Conservation (phyloP, 139 green algal species). For the Diplosphaera chodatii region DNA sequence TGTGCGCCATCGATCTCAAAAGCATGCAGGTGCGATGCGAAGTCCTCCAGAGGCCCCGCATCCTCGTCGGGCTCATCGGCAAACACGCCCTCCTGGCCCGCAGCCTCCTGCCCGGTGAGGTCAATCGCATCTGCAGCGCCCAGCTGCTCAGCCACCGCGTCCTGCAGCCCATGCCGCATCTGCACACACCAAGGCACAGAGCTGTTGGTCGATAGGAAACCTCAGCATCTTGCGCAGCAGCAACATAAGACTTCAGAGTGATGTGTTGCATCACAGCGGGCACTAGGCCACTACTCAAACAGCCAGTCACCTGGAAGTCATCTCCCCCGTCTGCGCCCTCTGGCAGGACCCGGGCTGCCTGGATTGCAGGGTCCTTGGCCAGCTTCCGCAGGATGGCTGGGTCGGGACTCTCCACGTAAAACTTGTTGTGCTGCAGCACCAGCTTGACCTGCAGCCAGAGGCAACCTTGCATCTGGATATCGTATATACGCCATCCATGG, state of each 20-base stretch:
- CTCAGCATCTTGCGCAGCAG: too few species aligned
- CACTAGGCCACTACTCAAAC: too few species aligned
- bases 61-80: constrained; percentile 20
- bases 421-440: constrained; percentile 91
- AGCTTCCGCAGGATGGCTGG: constrained; percentile 69
- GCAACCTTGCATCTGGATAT: too few species aligned
- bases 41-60: constrained; percentile 29
- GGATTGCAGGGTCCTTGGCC: constrained; percentile 20
- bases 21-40: constrained; percentile 48
- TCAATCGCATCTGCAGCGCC: neutral
- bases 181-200: too few species aligned
- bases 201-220: too few species aligned
- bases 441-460: constrained; percentile 94
- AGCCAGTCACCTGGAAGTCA: neutral
- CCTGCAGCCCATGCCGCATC: neutral
- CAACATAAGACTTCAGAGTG: too few species aligned
- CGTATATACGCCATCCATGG: too few species aligned
- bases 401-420: constrained; percentile 88
- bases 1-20: constrained; percentile 71
- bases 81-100: neutral
- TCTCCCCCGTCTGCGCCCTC: neutral
- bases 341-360: neutral
- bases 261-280: too few species aligned
- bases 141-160: neutral
- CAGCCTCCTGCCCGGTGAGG: too few species aligned